Conservation (phyloP, 129 eudicot species). For the Flaveria bidentis region DNA sequence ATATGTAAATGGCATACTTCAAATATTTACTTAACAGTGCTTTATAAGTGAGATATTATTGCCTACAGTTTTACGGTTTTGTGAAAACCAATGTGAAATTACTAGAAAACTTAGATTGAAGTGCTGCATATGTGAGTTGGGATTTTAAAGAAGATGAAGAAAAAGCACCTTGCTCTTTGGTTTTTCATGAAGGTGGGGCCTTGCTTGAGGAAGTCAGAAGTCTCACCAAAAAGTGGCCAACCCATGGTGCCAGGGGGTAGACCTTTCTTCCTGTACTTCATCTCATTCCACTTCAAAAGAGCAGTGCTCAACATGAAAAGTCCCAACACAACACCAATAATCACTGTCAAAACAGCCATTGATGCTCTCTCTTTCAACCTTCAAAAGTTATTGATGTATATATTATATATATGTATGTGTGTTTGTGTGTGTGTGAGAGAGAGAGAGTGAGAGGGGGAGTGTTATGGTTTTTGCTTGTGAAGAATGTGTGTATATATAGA, state of each 20-base stretch:
- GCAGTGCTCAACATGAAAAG: conserved; percentile 63
- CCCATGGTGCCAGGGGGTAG: conserved; percentile 99
- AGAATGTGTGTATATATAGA: conserved; percentile 57
- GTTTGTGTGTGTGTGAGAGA: not conserved
- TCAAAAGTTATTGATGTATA: conserved; percentile 16
- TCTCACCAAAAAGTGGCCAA: conserved; percentile 99
- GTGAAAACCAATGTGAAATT: not conserved
- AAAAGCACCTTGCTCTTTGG: conserved; percentile 87
- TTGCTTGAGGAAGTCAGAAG: conserved; percentile 89
- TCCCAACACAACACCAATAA: conserved; percentile 55
- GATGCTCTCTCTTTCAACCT: conserved; percentile 47
- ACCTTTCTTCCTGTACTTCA: conserved; percentile 79
- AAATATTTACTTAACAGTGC: too few relatives aligned
- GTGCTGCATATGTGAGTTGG: conserved; percentile 23
- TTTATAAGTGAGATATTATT: too few relatives aligned
- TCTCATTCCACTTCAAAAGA: conserved; percentile 88
- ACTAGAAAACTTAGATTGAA: conserved; percentile 6
- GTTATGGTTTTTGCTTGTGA: conserved; percentile 37
- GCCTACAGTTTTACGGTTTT: not conserved
- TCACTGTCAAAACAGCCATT: conserved; percentile 66
- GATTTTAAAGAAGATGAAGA: conserved; percentile 12
- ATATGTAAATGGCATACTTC: too few relatives aligned
- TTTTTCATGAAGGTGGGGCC: conserved; percentile 95
- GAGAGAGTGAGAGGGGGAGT: conserved; percentile 18
- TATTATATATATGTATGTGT: not conserved